These are phyloP conservation scores for Aspergillus novofumigatus DNA, from an alignment of 2,329 filamentous ascomycete genomes.

Conservation along the genomic window DNA sequence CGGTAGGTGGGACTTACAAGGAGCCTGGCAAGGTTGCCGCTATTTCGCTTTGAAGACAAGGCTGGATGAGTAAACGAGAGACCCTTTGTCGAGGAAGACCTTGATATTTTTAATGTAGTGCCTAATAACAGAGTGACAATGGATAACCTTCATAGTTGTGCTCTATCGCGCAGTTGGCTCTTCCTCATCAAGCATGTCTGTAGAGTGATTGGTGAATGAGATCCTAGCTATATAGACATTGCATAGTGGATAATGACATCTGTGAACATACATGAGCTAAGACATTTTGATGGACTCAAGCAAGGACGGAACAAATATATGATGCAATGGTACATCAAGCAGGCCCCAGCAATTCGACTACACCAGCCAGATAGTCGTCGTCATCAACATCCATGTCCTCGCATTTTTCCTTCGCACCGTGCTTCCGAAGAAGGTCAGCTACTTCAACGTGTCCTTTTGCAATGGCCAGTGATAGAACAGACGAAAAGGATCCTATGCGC, in stretches of 20 bases:
- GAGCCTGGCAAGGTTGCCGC: slow-evolving; percentile 18
- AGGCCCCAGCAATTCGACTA: not conserved
- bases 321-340: not conserved
- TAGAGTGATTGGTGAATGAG: too few species aligned
- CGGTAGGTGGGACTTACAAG: slow-evolving; percentile 18
- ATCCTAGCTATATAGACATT: too few species aligned
- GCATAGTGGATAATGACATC: too few species aligned
- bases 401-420: not conserved
- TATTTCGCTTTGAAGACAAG: not conserved
- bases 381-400: not conserved
- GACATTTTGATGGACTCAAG: too few species aligned
- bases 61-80: not conserved
- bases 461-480: not conserved
- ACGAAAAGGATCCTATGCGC: not conserved
- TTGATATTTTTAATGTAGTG: too few species aligned
- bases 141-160: not conserved
- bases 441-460: not conserved
- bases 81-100: too few species aligned
- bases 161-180: not conserved
- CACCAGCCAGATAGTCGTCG: not conserved
- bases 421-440: not conserved
- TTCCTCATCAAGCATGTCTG: too few species aligned
- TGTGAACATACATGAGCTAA: too few species aligned
- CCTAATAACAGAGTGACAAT: too few species aligned
- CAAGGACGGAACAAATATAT: too few species aligned